These are phyloP conservation scores for Paracamarosporium sp. DNA, from an alignment of 2,329 filamentous ascomycete genomes.

Conservation along the genomic window DNA sequence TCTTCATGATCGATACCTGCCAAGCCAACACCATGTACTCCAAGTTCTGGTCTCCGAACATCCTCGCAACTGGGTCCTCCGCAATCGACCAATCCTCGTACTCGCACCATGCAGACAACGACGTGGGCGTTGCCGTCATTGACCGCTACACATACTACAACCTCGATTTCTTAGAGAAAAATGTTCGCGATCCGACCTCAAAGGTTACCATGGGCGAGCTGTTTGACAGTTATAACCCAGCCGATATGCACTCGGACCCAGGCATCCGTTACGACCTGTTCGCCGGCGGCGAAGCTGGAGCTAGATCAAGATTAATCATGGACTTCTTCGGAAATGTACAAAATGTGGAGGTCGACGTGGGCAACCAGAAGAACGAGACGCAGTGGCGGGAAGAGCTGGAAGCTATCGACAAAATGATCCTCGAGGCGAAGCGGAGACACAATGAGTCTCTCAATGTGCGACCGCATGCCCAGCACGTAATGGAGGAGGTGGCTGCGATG, in stretches of 20 bases:
- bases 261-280: conserved; percentile 97
- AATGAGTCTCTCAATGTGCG: conserved; percentile 36
- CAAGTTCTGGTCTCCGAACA: conserved; percentile 97
- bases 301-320: conserved; percentile 81
- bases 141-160: conserved; percentile 99
- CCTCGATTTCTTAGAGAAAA: conserved; percentile 91
- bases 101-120: conserved; percentile 96
- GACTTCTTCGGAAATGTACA: conserved; percentile 99
- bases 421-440: conserved; percentile 57
- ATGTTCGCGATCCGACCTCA: conserved; percentile 83
- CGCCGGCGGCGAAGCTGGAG: conserved; percentile 77
- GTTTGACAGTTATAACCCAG: conserved; percentile 94
- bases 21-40: conserved; percentile 99
- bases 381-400: conserved; percentile 73
- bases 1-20: conserved; percentile 99
- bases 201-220: conserved; percentile 92
- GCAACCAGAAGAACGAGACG: conserved; percentile 52
- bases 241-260: conserved; percentile 91
- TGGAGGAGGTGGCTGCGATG: conserved; percentile 25
- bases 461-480: conserved; percentile 28
- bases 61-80: conserved; percentile 95
- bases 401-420: conserved; percentile 68
- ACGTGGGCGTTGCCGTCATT: conserved; percentile 97
- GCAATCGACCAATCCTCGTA: conserved; percentile 97
- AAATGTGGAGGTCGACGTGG: conserved; percentile 84